These are phyloP conservation scores for Stromatinia cepivora DNA, from an alignment of 2,329 filamentous ascomycete species.

Conservation along the genomic window DNA sequence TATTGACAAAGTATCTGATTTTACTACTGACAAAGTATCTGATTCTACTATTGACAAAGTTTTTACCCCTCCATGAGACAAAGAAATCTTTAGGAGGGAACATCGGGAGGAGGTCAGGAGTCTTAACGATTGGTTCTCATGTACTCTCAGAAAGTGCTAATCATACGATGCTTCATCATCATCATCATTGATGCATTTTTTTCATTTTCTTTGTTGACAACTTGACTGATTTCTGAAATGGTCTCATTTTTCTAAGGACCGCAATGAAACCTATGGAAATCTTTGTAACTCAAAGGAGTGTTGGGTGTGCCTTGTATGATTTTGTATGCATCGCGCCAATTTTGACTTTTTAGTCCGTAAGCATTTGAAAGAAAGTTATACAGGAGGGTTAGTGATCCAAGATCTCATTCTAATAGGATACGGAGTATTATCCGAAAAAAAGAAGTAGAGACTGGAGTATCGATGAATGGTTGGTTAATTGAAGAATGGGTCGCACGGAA, in stretches of 20 bases:
- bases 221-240: neutral
- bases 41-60: no score
- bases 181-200: neutral
- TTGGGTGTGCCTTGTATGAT: neutral
- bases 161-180: conserved; percentile 16
- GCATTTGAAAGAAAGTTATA: conserved; percentile 3
- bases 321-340: conserved; percentile 15
- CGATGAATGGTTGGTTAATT: conserved; percentile 1
- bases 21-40: no score
- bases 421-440: conserved; percentile 7
- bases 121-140: conserved; percentile 10
- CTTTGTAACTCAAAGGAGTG: conserved; percentile 7
- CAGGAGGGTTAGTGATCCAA: neutral
- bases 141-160: neutral
- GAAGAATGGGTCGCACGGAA: conserved; percentile 13
- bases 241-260: neutral
- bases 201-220: conserved; percentile 4
- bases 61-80: neutral
- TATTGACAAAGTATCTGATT: no score
- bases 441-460: neutral
- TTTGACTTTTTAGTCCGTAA: neutral
- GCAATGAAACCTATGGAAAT: neutral
- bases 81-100: neutral
- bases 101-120: neutral
- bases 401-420: neutral